Base-by-base conservation (phyloP, 768 basidiomycete species). In the Hericium erinaceus region DNA sequence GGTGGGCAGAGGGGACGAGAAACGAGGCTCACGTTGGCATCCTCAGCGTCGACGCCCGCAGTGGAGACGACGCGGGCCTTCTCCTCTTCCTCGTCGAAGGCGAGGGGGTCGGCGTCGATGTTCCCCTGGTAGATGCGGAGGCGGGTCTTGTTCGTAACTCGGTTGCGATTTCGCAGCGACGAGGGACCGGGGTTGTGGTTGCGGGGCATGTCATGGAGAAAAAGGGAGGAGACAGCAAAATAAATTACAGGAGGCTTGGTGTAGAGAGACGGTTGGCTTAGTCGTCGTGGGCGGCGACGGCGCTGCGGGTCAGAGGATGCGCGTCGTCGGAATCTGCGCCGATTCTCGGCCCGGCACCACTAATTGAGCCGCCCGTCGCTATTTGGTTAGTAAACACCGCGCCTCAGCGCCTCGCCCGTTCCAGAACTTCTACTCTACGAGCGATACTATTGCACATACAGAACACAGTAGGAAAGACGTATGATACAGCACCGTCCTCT, bases 71-170 rank as follows among this genome's bases (percentile, higher is more conserved):
- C 82, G 70, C 83, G 80, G 65, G 85, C 87, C 78, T 87, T 88
- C 75, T 89, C 87, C 65, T 90, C 87, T 65, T 93, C 91, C 66
- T 92, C 92, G 51, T 90, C 89, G 62, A 89, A 83, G 58, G 89
- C 80, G 62, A 89, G 74, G 41, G 84, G 78, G 68, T 91, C 90
- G 37, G 83, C 84, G 67, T 92, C 90, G 75, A 89, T 80, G 70
- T 81, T 82, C 59, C 89, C 91, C 71, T 84, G 82, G 68, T 85
- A 74, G 75, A 93, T 84, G 77, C 82, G 88, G 68, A 93, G 87
- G 60, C 89, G 84, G 66, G 88, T 90, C 79, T 93, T 93, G 77
- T 92, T 91, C 70, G 89, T 93, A 75, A 93, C 86, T 70, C 89
- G 85, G 75, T 90, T 91, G 73, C 89, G 85, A 69, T 90, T 90